Evolutionary conservation across 805 yeast species (phyloP), one percentile per base, ranked within the genome.

Genomic region (Saccharomycopsis fodiens): DNA sequence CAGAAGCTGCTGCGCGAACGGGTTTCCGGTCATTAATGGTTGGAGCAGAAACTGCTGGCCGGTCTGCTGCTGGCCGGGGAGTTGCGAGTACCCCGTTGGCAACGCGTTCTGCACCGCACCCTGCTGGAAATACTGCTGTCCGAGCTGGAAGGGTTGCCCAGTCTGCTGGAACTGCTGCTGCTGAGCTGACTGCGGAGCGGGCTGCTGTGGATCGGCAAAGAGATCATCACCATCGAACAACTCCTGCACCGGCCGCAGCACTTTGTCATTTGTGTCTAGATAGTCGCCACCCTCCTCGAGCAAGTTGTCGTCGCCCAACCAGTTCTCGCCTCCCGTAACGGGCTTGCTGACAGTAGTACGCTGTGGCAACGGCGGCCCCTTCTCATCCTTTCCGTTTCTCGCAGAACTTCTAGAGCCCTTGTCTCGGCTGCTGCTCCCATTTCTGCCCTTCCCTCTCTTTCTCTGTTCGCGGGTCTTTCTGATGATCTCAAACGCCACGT

Each of bases 401-500:
- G 25, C 17, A 19, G 16, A 19, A 20, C 34, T 22, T 16, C n/a
- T 7, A 15, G 15, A 2, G n/a, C 19, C 39, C 21, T 36, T 32
- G 38, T 17, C 4, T 35, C n/a, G n/a, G 4, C 12, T 27, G 29
- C 19, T 30, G 27, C 12, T 27, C 3, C 39, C 35, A 15, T 41
- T 31, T 19, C 16, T 29, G 20, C 20, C 8, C 22, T 22, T 13
- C 19, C 15, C 29, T 4, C 19, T n/a, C 21, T 23, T 39, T 19
- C 31, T 58, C 47, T 62, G 65, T 13, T 59, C 52, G 16, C 47
- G 52, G 47, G 70, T 69, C 42, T 65, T 66, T 32, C 68, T 69
- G 46, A 82, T 64, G 23, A 82, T 72, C 35, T 75, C 80, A 29
- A 77, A 59, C 1, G 95, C 91, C 16, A 60, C 54, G 34, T 71